Base-by-base conservation (phyloP, 768 basidiomycete genomes). In the Antrodiella citrinella region DNA sequence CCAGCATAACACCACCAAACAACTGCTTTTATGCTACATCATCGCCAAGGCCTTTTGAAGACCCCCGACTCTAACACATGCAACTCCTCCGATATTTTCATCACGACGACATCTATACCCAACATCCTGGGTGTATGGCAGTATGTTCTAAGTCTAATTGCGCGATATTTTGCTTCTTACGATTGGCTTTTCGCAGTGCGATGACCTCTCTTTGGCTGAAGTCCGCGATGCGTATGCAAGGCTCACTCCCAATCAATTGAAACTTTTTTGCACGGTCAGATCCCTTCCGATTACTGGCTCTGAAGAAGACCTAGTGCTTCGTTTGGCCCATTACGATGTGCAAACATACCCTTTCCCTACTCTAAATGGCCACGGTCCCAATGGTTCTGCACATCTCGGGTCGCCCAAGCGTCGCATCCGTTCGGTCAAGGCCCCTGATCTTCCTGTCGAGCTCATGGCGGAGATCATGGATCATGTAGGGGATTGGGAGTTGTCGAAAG, bases 401-500 rank as follows among this genome's bases (percentile, higher is more conserved):
- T 23, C 45, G 23, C 26, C 46, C 54, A 67, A 53, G 60, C 55
- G 44, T 42, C 63, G 41, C 20, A 41, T 52, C 1, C 62, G 64
- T 18, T 70, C 63, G 47, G 65, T 56, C 26, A 61, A 59, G 49
- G 62, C 65, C 9, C 78, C 78, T 25, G 82, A 85, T 62, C 74
- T 91, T 26, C 88, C 88, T 0, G 71, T 83, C 48, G 89, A 91
- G 63, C 75, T 91, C 38, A 65, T 91, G 22, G 82, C 84, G 9
- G 77, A 84, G 45, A 88, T 91, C 52, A 65, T 91, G 65, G 85
- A 91, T 51, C 78, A 84, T 56, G 64, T 89, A 7, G 86, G 84
- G 12, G 84, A 90, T 62, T 94, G 90, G 88, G 86, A 91, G 57
- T 80, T 94, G 7, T 72, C 83, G 11, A 83, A 80, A 52, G 83